Percentiles rank a stretch among this genome's conserved stretches.
These are phyloP conservation scores for Camillea tinctor DNA, from an alignment of 2,329 filamentous ascomycete species.

Conservation along the genomic window DNA sequence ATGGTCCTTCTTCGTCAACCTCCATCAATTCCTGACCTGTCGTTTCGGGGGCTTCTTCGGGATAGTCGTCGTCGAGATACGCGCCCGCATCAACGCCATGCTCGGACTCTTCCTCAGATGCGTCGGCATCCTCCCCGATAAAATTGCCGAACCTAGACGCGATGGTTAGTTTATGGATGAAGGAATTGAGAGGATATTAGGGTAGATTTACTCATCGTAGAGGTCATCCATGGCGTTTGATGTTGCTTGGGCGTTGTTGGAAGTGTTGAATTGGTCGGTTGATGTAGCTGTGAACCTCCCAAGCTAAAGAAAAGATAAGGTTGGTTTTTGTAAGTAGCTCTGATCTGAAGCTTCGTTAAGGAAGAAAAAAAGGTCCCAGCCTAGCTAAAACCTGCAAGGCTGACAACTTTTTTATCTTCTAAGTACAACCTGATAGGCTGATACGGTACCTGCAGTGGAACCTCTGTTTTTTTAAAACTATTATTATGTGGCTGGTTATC, in stretches of 20 bases:
- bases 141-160: slow-evolving; percentile 86
- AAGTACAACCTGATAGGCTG: too few species aligned
- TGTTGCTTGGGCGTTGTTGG: slow-evolving; percentile 24
- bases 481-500: too few species aligned
- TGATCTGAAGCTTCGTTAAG: neutral
- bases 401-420: too few species aligned
- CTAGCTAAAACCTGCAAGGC: neutral
- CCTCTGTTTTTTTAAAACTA: too few species aligned
- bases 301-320: slow-evolving; percentile 12
- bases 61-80: slow-evolving; percentile 79
- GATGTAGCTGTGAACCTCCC: slow-evolving; percentile 14
- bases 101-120: slow-evolving; percentile 84
- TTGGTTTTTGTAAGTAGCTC: neutral
- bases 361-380: neutral
- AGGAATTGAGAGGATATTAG: neutral
- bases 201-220: slow-evolving; percentile 76
- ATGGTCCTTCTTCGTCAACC: slow-evolving; percentile 83
- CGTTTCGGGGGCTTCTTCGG: slow-evolving; percentile 60
- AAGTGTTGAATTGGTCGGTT: slow-evolving; percentile 11
- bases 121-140: slow-evolving; percentile 84
- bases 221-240: slow-evolving; percentile 77
- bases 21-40: slow-evolving; percentile 89
- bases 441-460: too few species aligned
- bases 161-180: slow-evolving; percentile 16
- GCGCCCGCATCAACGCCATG: slow-evolving; percentile 70